phyloP scores from a whole-genome alignment of 306 rosid genomes.

The Ormosia semicastrata region DNA sequence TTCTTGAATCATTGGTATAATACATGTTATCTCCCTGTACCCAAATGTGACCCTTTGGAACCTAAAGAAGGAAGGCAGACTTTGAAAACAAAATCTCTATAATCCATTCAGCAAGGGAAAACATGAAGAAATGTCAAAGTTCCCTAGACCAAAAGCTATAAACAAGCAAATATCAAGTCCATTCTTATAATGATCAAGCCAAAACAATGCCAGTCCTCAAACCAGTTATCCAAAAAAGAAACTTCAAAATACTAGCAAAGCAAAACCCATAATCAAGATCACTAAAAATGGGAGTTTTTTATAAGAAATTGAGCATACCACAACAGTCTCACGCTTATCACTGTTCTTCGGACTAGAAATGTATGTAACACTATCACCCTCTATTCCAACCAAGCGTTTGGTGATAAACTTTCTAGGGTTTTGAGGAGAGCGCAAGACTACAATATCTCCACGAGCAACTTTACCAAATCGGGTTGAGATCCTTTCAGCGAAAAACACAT shows the following conservation, averaged over 20 bases:
- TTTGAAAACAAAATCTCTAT: constrained; percentile 10
- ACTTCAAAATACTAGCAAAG: neutral
- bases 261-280: constrained; percentile 7
- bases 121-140: neutral
- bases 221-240: neutral
- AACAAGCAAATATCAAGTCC: neutral
- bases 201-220: neutral
- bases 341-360: constrained; percentile 47
- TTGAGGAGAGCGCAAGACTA: constrained; percentile 51
- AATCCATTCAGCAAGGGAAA: neutral
- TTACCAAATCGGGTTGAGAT: constrained; percentile 51
- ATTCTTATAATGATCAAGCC: neutral
- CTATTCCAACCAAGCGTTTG: constrained; percentile 76
- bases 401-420: constrained; percentile 37
- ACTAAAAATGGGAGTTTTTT: neutral
- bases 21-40: constrained; percentile 72
- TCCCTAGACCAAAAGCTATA: neutral
- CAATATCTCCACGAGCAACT: constrained; percentile 57
- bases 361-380: constrained; percentile 65
- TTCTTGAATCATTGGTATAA: constrained; percentile 56
- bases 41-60: constrained; percentile 82
- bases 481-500: constrained; percentile 42
- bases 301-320: constrained; percentile 48
- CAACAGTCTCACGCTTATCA: constrained; percentile 46
- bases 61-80: constrained; percentile 36